phyloP scores from a whole-genome alignment of 2,329 filamentous ascomycete genomes.

The Colletotrichum theobromicola region DNA sequence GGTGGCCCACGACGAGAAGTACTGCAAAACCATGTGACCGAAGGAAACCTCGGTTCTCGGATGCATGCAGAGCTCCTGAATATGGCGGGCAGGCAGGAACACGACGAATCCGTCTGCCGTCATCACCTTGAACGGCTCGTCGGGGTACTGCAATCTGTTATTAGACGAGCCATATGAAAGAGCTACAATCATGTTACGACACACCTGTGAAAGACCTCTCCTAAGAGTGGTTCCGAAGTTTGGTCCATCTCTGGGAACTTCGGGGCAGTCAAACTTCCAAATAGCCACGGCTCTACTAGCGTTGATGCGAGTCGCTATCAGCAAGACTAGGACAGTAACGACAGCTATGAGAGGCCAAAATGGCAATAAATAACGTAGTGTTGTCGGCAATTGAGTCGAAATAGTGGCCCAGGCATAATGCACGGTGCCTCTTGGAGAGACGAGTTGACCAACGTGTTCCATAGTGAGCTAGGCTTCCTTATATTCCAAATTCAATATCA shows the following conservation, averaged over 20 bases:
- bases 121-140: neutral
- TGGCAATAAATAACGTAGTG: neutral
- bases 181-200: neutral
- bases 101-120: neutral
- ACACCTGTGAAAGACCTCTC: neutral
- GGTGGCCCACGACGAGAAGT: neutral
- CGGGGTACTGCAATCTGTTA: neutral
- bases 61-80: constrained; percentile 1
- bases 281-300: neutral
- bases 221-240: neutral
- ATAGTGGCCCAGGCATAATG: neutral
- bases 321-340: neutral
- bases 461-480: neutral
- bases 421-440: neutral
- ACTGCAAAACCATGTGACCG: neutral
- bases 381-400: neutral
- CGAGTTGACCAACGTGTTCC: neutral
- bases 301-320: neutral
- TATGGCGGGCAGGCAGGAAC: neutral
- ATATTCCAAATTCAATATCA: neutral
- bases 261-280: neutral
- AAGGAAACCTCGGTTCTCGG: neutral
- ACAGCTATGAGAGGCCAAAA: neutral
- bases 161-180: neutral
- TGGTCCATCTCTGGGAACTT: neutral